Evolutionary conservation across 2,329 filamentous ascomycete species (phyloP).

Genomic region (Penicillium expansum): DNA sequence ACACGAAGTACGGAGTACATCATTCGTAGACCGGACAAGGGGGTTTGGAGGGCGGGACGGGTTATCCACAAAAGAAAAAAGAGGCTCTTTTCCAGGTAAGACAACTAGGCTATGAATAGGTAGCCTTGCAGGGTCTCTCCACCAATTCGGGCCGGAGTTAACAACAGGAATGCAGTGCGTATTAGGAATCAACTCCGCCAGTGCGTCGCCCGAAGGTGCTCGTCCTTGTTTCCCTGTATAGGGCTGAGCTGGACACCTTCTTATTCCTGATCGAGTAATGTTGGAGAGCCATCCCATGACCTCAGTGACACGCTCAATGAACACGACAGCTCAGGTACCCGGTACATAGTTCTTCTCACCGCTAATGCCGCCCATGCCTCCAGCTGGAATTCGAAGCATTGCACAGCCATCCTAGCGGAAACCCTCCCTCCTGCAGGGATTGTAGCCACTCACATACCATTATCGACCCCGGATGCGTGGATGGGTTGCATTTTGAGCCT

Average conservation of each 20-base stretch:
- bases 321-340: slow-evolving; percentile 12
- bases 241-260: slow-evolving; percentile 7
- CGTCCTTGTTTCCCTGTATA: not conserved
- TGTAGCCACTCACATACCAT: slow-evolving; percentile 13
- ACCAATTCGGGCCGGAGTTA: not conserved
- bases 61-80: not conserved
- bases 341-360: slow-evolving; percentile 16
- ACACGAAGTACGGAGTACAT: not conserved
- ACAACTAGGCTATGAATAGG: slow-evolving; percentile 9
- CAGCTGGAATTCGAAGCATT: slow-evolving; percentile 19
- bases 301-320: not conserved
- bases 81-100: slow-evolving; percentile 9
- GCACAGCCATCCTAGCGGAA: slow-evolving; percentile 16
- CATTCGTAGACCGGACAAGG: not conserved
- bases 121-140: slow-evolving; percentile 1
- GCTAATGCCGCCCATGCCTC: slow-evolving; percentile 16
- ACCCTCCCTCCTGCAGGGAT: slow-evolving; percentile 15
- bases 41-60: not conserved
- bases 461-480: slow-evolving; percentile 23
- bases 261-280: slow-evolving; percentile 8
- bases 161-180: not conserved
- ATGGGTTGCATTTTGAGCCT: slow-evolving; percentile 23
- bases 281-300: not conserved
- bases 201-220: not conserved
- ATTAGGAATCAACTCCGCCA: not conserved